phyloP scores from a whole-genome alignment of 2,329 filamentous ascomycete genomes.

The Fusarium nygamai region DNA sequence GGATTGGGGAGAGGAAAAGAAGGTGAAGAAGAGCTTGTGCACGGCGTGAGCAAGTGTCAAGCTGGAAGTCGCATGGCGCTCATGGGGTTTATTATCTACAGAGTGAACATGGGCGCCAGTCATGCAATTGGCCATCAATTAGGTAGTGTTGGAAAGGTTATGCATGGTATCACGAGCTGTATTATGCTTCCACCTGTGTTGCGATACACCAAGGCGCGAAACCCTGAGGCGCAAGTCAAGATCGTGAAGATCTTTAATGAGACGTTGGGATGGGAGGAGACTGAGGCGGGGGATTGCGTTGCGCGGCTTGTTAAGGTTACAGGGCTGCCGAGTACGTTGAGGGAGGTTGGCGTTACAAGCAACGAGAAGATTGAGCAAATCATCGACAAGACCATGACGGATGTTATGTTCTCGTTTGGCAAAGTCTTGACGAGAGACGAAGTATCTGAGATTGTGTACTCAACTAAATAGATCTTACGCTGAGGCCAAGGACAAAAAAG shows the following conservation, averaged over 20 bases:
- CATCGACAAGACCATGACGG: conserved; percentile 21
- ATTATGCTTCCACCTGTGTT: conserved; percentile 14
- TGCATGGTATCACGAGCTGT: conserved; percentile 18
- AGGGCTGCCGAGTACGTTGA: not conserved
- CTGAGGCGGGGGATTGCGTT: conserved; percentile 4
- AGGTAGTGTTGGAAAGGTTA: conserved; percentile 15
- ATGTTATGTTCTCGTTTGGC: conserved; percentile 20
- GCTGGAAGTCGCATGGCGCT: conserved; percentile 22
- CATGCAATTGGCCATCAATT: conserved; percentile 16
- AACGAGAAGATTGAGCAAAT: conserved; percentile 16
- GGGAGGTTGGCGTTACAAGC: not conserved
- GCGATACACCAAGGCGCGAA: conserved; percentile 2
- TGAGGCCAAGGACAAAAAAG: not conserved
- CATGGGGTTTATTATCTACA: conserved; percentile 17
- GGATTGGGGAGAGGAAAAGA: not conserved
- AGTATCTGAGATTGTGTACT: conserved; percentile 9
- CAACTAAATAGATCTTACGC: not conserved
- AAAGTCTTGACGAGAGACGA: not conserved
- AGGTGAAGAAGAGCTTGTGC: not conserved
- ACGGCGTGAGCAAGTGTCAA: conserved; percentile 13
- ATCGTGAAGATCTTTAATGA: conserved; percentile 8
- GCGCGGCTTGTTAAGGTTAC: not conserved
- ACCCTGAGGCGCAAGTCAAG: not conserved
- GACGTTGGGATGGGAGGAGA: conserved; percentile 1
- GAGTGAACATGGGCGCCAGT: conserved; percentile 18